Base-by-base conservation (phyloP, 108 stramenopile genomes). In the Schizochytrium sp. region DNA sequence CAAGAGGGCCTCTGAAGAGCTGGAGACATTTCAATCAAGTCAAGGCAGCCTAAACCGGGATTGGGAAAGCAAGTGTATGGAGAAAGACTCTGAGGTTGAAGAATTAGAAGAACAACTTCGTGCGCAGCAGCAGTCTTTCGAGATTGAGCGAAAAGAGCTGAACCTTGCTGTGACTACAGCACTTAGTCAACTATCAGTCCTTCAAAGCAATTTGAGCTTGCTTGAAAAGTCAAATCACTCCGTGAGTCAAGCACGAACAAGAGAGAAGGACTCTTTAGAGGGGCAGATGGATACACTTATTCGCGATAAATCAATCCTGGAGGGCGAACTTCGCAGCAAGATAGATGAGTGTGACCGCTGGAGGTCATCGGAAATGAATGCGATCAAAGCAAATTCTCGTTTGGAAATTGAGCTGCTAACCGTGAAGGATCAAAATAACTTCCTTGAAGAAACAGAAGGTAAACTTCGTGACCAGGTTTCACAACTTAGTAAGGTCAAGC, bases 391-490 rank as follows among this genome's bases (percentile, higher is more conserved):
- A 5, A 83, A 83, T n/a, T 49, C 76, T 5, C 10, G 53, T 5
- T 10, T 83, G 8, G 76, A 83, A 40, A 55, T 83, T n/a, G 76
- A 83, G 76, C 53, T 83, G 45, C 76, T 83, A 5, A n/a, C 76
- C 28, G 53, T 55, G 50, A 83, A 83, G n/a, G 76, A 83, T 28
- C 47, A 55, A 55, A n/a, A 55, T 10, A 5, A 17, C 10, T 55
- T 83, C 55, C 15, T 28, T 8, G 50, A 10, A 10, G 76, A 83
- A 28, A 83, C 47, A 40, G 76, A 83, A 53, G 38, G 50, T 7
- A 83, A 49, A 10, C 53, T 83, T 50, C 76, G 53, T 13, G 76
- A 83, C 10, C 76, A 55, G 10, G 13, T 83, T 5, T n/a, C 50
- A 10, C 10, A 5, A 13, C 47, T 49, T 47, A 83, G 28, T 8